Evolutionary conservation across 2,329 filamentous ascomycete species (phyloP), one percentile per base, ranked within the genome.

Genomic region (Aureobasidium subglaciale): DNA sequence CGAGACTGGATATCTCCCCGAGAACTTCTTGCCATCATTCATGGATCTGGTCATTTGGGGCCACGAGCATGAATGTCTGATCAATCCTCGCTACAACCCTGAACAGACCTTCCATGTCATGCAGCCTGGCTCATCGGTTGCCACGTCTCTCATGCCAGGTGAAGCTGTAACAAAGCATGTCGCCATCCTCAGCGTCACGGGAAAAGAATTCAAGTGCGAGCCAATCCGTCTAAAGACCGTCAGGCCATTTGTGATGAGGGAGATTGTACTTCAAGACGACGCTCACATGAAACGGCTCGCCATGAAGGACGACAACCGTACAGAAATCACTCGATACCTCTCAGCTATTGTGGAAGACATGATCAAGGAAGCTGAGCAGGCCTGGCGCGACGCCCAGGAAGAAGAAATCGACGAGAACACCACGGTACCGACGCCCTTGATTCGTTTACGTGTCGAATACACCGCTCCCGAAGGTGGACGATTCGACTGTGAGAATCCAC

Each of bases 71-170:
- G 92, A 99, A 69, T 99, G 93, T 66, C 70, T 92, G 7, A 95
- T 99, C 60, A 85, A 96, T 41, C 93, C 93, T 0, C 75, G 77
- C 1, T 77, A 84, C 43, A 99, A 97, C 63, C 82, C 87, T 0
- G 90, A 96, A 65, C 96, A 86, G 45, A 87, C 86, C 0, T 99
- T 99, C 63, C 84, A 93, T 63, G 92, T 99, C 60, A 96, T 99
- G 83, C 93, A 99, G 65, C 93, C 93, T 0, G 93, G 93, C 0
- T 99, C 93, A 0, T 97, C 93, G 0, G 87, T 99, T 0, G 93
- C 92, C 0, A 99, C 93, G 1, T 97, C 93, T 0, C 76, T 99
- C 0, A 85, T 93, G 8, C 86, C 88, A 0, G 91, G 91, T 25
- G 93, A 99, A 71, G 88, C 93, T 0, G 89, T 90, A 1, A 78